A percentile compares a stretch with the other conserved stretches of the same genome.
These are phyloP conservation scores for Nicotiana tomentosiformis DNA, from an alignment of 257 asterid genomes.

Conservation along the genomic window DNA sequence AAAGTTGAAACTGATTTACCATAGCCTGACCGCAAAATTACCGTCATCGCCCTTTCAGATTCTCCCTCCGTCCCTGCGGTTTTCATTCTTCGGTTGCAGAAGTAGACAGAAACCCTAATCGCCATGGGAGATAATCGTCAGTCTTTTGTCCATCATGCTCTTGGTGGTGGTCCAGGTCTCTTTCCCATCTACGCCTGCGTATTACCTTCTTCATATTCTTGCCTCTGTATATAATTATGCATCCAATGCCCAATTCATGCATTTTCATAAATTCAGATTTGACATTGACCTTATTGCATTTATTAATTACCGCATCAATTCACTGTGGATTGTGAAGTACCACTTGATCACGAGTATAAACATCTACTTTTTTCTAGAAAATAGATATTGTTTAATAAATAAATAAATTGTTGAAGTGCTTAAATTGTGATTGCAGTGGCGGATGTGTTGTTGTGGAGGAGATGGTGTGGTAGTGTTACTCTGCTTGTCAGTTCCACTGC, in stretches of 20 bases:
- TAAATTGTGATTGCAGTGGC: constrained; percentile 53
- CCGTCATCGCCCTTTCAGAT: constrained; percentile 15
- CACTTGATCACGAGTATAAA: background rate
- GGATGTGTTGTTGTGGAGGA: constrained; percentile 77
- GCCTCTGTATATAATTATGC: constrained; percentile 7
- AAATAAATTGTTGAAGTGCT: background rate
- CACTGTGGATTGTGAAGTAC: background rate
- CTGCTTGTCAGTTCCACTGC: constrained; percentile 64
- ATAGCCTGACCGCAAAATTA: background rate
- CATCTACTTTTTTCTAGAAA: background rate
- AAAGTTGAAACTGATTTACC: constrained; percentile 12
- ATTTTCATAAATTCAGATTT: background rate
- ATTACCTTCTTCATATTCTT: background rate
- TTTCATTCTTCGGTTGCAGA: constrained; percentile 12
- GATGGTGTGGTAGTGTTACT: constrained; percentile 41
- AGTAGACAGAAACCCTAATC: constrained; percentile 33
- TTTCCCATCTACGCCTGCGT: background rate
- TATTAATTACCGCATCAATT: background rate
- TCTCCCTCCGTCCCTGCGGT: constrained; percentile 27
- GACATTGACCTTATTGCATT: background rate
- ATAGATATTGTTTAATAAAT: too few relatives aligned
- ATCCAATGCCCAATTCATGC: background rate
- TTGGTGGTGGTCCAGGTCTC: constrained; percentile 71
- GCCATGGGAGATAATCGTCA: constrained; percentile 54
- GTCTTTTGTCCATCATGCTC: constrained; percentile 47